Base-by-base conservation (phyloP, 768 basidiomycete genomes). In the Xerocomellus intermedius region DNA sequence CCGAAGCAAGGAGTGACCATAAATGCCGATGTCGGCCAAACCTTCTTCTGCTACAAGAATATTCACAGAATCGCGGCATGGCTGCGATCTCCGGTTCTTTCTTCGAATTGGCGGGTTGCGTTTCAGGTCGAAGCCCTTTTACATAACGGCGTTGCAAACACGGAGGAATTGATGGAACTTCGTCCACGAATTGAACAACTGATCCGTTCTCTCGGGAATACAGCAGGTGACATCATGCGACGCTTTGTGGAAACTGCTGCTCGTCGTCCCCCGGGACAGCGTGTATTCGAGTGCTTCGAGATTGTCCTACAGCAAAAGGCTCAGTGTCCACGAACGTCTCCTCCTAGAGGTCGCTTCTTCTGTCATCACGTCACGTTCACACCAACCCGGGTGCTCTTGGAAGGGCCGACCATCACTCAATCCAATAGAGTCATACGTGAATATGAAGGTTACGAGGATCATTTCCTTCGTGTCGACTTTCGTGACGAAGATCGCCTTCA, bases 391-490 rank as follows among this genome's bases (percentile, higher is more conserved):
- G 73, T 87, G 52, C 70, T 89, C 12, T 70, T 93, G 8, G 89
- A 91, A 72, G 91, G 91, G 0, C 91, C 91, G 2, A 86, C 83
- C 54, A 66, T 83, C 0, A 81, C 82, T 24, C 86, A 92, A 61
- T 89, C 89, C 14, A 95, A 95, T 56, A 81, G 89, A 1, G 82
- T 93, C 48, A 85, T 95, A 56, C 84, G 92, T 1, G 71, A 77
- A 50, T 94, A 85, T 52, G 66, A 72, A 44, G 78, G 77, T 0
- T 81, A 79, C 54, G 76, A 85, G 43, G 81, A 89, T 30, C 74
- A 82, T 60, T 95, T 95, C 65, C 66, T 95, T 30, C 84, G 93
- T 10, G 91, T 94, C 24, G 85, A 89, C 60, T 91, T 94, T 62
- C 81, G 87, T 5, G 92, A 94, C 52, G 92, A 95, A 72, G 88